Conservation (phyloP, 371 early-diverging fungal genomes). For the Apophysomyces sp. region DNA sequence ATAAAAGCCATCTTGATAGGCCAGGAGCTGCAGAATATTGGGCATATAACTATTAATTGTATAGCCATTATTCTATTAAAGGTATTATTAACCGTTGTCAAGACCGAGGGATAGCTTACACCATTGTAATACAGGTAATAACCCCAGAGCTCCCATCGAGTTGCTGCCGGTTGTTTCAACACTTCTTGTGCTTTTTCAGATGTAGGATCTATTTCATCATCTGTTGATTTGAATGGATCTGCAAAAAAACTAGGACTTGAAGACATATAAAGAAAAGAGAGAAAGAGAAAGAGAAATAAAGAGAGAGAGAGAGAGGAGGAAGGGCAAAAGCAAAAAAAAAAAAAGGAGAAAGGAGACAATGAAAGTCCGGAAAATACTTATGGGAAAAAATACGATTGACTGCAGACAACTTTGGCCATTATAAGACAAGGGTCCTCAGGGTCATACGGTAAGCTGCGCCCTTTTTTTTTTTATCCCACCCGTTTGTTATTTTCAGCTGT, state of each 20-base stretch:
- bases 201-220: constrained; percentile 27
- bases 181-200: constrained; percentile 24
- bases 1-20: constrained; percentile 42
- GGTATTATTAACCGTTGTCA: neutral
- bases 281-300: neutral
- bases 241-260: constrained; percentile 9
- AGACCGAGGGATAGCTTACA: constrained; percentile 14
- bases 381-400: neutral
- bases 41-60: constrained; percentile 46
- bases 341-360: neutral
- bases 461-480: too few relatives aligned
- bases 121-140: constrained; percentile 56
- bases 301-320: neutral
- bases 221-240: constrained; percentile 29
- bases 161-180: constrained; percentile 36
- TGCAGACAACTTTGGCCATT: neutral
- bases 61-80: constrained; percentile 44
- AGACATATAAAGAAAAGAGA: neutral
- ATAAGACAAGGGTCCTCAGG: neutral
- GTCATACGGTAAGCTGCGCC: neutral
- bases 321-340: neutral
- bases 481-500: too few relatives aligned
- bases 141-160: constrained; percentile 43
- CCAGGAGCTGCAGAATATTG: constrained; percentile 42
- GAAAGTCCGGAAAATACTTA: neutral